Evolutionary conservation across 2,329 filamentous ascomycete genomes (phyloP).

Genomic region (Hypomyces perniciosus): DNA sequence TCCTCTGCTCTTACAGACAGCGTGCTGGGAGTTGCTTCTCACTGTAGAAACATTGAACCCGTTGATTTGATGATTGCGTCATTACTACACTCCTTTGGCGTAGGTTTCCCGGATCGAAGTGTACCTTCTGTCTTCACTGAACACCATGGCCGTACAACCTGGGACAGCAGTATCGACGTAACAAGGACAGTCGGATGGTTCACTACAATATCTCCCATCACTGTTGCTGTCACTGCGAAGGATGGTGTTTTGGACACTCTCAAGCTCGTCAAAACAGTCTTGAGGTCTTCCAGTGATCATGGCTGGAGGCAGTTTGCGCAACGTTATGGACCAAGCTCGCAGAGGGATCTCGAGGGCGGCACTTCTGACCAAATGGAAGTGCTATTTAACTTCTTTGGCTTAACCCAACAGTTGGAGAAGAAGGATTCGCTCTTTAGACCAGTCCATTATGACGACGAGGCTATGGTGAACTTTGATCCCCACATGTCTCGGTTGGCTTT

Average conservation of each 20-base stretch:
- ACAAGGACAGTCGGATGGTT: constrained; percentile 41
- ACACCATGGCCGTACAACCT: constrained; percentile 36
- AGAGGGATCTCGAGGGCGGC: constrained; percentile 22
- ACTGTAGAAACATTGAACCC: constrained; percentile 20
- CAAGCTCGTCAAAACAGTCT: constrained; percentile 22
- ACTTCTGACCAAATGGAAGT: constrained; percentile 37
- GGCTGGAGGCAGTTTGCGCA: constrained; percentile 29
- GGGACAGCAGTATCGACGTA: constrained; percentile 26
- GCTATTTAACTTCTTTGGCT: constrained; percentile 42
- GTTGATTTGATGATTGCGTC: constrained; percentile 34
- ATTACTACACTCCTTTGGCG: constrained; percentile 28
- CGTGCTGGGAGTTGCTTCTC: too few relatives aligned
- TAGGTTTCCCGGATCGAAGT: constrained; percentile 28
- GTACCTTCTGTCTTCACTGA: constrained; percentile 34
- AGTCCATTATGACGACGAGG: not conserved
- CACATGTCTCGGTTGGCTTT: not conserved
- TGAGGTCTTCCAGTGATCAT: too few relatives aligned
- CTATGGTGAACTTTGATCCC: not conserved
- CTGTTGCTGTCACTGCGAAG: constrained; percentile 10
- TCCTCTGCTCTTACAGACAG: too few relatives aligned
- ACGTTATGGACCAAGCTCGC: constrained; percentile 27
- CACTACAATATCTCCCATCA: constrained; percentile 34
- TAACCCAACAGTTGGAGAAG: constrained; percentile 37
- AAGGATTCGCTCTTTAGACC: constrained; percentile 17
- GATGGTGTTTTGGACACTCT: constrained; percentile 11